Evolutionary conservation across 2,329 filamentous ascomycete species (phyloP), one percentile per base, ranked within the genome.

Genomic region (Gliomastix tumulicola): DNA sequence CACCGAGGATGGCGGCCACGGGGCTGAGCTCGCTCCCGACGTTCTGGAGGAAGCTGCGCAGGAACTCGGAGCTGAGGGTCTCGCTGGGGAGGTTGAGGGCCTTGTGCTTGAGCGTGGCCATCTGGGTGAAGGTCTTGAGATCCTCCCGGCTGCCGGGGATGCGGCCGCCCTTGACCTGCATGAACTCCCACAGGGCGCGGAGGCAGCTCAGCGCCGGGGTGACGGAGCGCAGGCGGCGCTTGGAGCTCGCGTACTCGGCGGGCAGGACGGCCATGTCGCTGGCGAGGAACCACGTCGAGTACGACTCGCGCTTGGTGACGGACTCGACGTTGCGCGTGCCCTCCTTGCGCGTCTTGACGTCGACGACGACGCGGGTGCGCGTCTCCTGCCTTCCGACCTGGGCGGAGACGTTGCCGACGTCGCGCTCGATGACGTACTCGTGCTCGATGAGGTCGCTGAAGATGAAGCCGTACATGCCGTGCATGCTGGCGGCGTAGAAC

Each of bases 371-470:
- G 37, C 90, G 78, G 6, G 90, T 96, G 19, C 79, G 71, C 2
- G 85, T 84, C 56, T 98, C 92, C 5, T 73, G 63, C 33, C 71
- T 69, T 10, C 27, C 27, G 8, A 68, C 43, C 28, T 70, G 58
- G 1, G 79, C 82, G 16, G 76, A 55, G 11, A 85, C 66, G 53
- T 97, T 97, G 40, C 84, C 81, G 44, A 83, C 81, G 42, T 87
- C 79, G 39, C 92, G 82, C 65, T 94, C 82, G 42, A 98, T 82
- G 41, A 92, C 79, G 54, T 88, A 98, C 50, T 89, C 82, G 58
- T 98, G 92, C 50, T 82, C 75, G 48, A 95, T 88, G 17, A 98
- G 73, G 57, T 98, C 92, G 40, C 85, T 84, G 57, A 98, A 98
- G 46, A 95, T 84, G 65, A 87, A 98, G 38, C 92, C 92, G 57